Conservation (phyloP, 768 basidiomycete genomes). For the Ephemerocybe angulata region DNA sequence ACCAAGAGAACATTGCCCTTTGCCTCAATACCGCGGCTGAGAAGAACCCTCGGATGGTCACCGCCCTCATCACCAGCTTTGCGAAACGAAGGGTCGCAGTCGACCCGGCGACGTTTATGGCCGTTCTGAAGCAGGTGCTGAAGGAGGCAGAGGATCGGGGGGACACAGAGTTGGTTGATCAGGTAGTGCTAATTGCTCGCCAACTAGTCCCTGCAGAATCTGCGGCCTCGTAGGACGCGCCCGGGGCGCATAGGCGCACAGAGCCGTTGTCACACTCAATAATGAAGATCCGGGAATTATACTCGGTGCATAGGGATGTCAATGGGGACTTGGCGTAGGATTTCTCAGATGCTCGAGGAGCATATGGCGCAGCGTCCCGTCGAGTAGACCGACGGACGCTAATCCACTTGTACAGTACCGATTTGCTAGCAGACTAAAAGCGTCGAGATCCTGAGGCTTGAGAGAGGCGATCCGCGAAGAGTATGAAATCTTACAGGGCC, state of each 20-base stretch:
- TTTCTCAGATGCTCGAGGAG: neutral
- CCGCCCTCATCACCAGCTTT: slow-evolving; percentile 18
- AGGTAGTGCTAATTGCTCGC: too few relatives aligned
- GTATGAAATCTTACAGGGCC: neutral
- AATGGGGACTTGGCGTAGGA: neutral
- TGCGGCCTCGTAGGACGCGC: too few relatives aligned
- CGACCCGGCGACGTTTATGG: neutral
- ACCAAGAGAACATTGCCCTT: slow-evolving; percentile 68
- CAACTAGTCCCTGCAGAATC: too few relatives aligned
- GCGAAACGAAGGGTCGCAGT: neutral
- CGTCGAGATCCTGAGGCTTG: slow-evolving; percentile 25
- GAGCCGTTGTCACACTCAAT: too few relatives aligned
- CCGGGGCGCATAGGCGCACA: too few relatives aligned
- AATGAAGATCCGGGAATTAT: neutral
- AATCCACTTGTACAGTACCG: slow-evolving; percentile 2
- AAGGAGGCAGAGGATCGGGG: neutral
- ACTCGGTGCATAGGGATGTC: too few relatives aligned
- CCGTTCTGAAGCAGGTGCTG: neutral
- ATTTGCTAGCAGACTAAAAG: slow-evolving; percentile 16
- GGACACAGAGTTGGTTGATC: too few relatives aligned
- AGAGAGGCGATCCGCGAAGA: slow-evolving; percentile 4
- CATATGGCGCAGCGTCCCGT: neutral
- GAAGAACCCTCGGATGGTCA: slow-evolving; percentile 40
- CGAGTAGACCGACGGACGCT: neutral
- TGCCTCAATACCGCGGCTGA: slow-evolving; percentile 52